These are phyloP conservation scores for Coniosporium tulheliwenetii DNA, from an alignment of 2,329 filamentous ascomycete species.

Conservation along the genomic window DNA sequence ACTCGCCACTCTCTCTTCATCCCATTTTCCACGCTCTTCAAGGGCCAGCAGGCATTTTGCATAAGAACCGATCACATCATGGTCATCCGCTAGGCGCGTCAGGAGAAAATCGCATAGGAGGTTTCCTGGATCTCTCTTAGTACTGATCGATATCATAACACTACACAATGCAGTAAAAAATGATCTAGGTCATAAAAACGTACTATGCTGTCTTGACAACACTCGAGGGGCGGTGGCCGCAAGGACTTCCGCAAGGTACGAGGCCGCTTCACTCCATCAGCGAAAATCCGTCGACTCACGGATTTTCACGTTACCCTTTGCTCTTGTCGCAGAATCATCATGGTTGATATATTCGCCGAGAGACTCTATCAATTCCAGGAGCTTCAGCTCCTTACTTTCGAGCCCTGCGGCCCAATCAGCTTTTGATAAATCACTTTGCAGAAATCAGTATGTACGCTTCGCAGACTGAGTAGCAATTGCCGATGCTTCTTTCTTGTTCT, in stretches of 20 bases:
- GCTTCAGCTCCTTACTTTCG: constrained; percentile 41
- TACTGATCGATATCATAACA: neutral
- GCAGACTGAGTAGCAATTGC: constrained; percentile 27
- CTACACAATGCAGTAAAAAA: neutral
- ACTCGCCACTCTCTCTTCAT: constrained; percentile 36
- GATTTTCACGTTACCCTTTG: constrained; percentile 29
- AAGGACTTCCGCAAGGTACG: constrained; percentile 36
- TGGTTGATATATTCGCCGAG: constrained; percentile 53
- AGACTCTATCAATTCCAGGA: constrained; percentile 47
- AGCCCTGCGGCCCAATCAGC: constrained; percentile 29
- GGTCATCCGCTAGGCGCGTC: constrained; percentile 44
- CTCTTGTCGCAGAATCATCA: constrained; percentile 42
- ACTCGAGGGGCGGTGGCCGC: constrained; percentile 35
- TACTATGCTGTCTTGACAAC: constrained; percentile 43
- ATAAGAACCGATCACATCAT: constrained; percentile 37
- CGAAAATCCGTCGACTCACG: too few species aligned
- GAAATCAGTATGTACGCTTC: constrained; percentile 13
- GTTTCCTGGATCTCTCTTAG: constrained; percentile 26
- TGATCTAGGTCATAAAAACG: constrained; percentile 5
- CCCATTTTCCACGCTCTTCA: constrained; percentile 44
- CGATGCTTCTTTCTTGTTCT: constrained; percentile 29
- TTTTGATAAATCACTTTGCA: neutral
- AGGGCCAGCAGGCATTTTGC: constrained; percentile 42
- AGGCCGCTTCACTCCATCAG: too few species aligned
- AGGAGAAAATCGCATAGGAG: constrained; percentile 48